Base-by-base conservation (phyloP, 345 rosid genomes). In the Eucalyptus microcorys region DNA sequence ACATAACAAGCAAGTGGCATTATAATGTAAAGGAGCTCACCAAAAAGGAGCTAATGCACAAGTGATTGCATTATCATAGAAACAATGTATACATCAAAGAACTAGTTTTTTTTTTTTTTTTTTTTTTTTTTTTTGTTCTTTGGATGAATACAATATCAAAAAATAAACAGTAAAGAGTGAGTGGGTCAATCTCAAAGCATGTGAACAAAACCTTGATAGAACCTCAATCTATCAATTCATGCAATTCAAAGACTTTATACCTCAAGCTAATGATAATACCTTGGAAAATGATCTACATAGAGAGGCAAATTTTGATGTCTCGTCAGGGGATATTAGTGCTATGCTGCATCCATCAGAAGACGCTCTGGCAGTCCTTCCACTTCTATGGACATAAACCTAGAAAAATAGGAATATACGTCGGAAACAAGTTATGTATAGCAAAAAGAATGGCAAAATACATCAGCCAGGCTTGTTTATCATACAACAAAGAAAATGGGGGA, bases 281-380 rank as follows among this genome's bases (percentile, higher is more conserved):
- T 95, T 98, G 34, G 96, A 92, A 91, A 98, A 97, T 86, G 99
- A 97, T 92, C 94, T 95, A 95, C 99, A 97, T 83, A 98, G 90
- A 21, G 99, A 88, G 87, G 96, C 97, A 91, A 96, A 97, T 90
- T 98, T 98, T 85, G 98, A 93, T 27, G 95, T 91, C 55, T 98
- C 99, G 85, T 90, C 93, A 48, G 99, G 91, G 26, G 98, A 94
- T 89, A 98, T 93, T 86, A 97, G 90, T 89, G 99, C 97, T 92
- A 98, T 95, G 90, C 96, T 98, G 93, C 99, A 98, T 86, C 99
- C 99, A 90, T 98, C 99, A 80, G 95, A 90, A 83, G 92, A 97
- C 83, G 99, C 99, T 92, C 99, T 95, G 88, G 99, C 99, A 88
- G 99, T 97, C 91, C 99, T 95, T 76, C 99, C 99, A 92, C 99